Base-by-base conservation (phyloP, 2,329 filamentous ascomycete genomes). In the Penicillium thymicola region DNA sequence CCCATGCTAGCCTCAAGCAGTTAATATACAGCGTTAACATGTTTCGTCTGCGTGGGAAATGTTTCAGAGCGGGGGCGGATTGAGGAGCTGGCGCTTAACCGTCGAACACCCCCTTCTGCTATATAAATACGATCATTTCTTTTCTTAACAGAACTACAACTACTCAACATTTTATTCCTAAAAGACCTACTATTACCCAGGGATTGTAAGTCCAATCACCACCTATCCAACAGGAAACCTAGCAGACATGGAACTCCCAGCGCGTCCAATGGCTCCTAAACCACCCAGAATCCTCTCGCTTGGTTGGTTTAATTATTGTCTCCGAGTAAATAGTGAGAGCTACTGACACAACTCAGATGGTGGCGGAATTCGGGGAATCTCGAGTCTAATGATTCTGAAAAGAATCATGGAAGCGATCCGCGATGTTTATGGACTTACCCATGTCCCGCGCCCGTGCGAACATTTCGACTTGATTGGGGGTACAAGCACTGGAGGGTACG, bases 231-330 rank as follows among this genome's bases (percentile, higher is more conserved):
- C 11, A 41, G 23, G 6, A 23, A 2, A 8, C 14, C 8, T 4
- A 41, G 9, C 25, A 30, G 10, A 5, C 5, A 30, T 44, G 42
- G 42, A 7, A 28, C 23, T n/a, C 9, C 0, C 14, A 14, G 3
- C 5, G 16, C 27, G 1, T 2, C 10, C 25, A 44, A 13, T 2
- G 9, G 1, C 42, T 1, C 13, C 42, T 6, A 4, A 41, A 34
- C 51, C 51, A 9, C n/a, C 47, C 5, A 46, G 51, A 25, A 47
- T 54, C 27, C 51, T 54, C 11, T 54, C 51, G 5, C 51, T 47
- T 9, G 51, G 51, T 54, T 18, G 10, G 51, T 37, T 23, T 23
- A 0, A 6, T 23, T 40, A 11, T 28, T 28, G 9, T 2, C 3
- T 10, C 1, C 4, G 8, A 0, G 11, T 8, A 2, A 40, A 7